Conservation (phyloP, 2,329 filamentous ascomycete genomes). For the Beauveria sp. region DNA sequence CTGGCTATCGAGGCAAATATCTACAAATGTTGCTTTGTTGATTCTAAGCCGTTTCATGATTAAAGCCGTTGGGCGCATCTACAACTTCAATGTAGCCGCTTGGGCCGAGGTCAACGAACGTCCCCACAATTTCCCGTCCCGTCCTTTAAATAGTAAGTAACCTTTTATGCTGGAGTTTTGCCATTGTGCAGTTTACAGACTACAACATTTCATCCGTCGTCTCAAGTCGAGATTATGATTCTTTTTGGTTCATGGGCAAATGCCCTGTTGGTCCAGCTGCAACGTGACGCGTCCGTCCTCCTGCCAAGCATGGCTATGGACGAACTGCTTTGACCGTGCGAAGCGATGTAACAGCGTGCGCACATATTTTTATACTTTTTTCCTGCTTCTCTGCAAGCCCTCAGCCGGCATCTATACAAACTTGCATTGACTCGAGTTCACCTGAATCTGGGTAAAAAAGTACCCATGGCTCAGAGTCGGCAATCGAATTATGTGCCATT, state of each 20-base stretch:
- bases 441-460: no score
- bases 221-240: no score
- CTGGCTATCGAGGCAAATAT: not conserved
- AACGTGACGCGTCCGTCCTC: not conserved
- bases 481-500: no score
- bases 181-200: not conserved
- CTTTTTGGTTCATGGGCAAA: no score
- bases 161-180: not conserved
- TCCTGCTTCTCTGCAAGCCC: not conserved
- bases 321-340: not conserved
- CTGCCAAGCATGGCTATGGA: not conserved
- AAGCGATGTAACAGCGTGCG: not conserved
- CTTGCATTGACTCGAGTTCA: no score
- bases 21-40: not conserved
- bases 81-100: no score
- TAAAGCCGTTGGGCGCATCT: no score
- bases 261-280: no score
- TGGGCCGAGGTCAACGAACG: not conserved
- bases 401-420: not conserved
- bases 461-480: no score
- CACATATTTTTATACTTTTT: not conserved
- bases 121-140: not conserved
- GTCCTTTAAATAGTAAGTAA: not conserved
- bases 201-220: no score
- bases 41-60: not conserved